phyloP scores from a whole-genome alignment of 176 grass and related monocot species.

The Avena insularis region DNA sequence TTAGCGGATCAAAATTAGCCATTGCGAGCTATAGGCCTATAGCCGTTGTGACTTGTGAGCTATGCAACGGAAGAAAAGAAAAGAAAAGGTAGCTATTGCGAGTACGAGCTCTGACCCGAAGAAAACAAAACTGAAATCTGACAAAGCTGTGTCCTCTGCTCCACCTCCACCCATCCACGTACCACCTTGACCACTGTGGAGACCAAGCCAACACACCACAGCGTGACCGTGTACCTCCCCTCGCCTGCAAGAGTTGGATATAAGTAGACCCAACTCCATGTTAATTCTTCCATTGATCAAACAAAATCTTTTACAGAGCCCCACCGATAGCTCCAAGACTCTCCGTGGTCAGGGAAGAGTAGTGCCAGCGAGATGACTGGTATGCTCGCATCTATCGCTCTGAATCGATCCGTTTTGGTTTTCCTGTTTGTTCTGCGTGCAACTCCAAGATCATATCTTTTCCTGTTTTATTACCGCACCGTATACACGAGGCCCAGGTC shows the following conservation, averaged over 20 bases:
- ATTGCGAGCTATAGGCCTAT: too few relatives aligned
- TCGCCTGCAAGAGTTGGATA: background rate
- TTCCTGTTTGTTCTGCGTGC: background rate
- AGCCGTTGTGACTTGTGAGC: background rate
- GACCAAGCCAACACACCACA: background rate
- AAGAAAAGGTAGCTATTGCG: background rate
- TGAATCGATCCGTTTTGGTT: background rate
- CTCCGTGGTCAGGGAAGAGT: background rate
- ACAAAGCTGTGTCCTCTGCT: background rate
- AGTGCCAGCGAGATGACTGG: background rate
- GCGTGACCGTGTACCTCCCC: background rate
- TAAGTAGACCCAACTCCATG: background rate
- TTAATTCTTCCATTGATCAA: background rate
- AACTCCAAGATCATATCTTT: background rate
- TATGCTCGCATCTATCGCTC: background rate
- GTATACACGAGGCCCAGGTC: background rate
- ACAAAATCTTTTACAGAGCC: background rate
- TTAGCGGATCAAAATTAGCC: background rate
- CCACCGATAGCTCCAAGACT: background rate
- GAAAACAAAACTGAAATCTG: constrained; percentile 4
- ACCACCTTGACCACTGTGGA: constrained; percentile 16
- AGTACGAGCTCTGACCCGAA: background rate
- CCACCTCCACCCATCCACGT: background rate
- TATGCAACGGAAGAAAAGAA: background rate
- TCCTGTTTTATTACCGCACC: background rate